Evolutionary conservation across 75 land plant species (phyloP), one percentile per base, ranked within the genome.

Genomic region (Cunninghamia lanceolata): DNA sequence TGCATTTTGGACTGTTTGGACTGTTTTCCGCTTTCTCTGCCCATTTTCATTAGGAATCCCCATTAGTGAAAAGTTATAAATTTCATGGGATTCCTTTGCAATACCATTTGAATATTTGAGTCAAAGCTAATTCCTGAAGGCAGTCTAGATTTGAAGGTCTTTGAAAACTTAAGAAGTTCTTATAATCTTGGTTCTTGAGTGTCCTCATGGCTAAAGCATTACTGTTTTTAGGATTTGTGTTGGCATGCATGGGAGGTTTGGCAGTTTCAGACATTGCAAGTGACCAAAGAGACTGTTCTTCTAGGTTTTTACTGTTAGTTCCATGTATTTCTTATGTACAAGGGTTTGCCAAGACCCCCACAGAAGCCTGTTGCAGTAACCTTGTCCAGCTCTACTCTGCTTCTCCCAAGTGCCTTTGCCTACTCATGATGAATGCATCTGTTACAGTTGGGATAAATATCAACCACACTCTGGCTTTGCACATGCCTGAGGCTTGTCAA

Each of bases 201-300:
- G 16, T 42, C 46, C 30, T 43, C 30, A 80, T 80, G 50, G 50
- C 50, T 9, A 80, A 43, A 43, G 6, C 14, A 10, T 45, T 80
- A 17, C 82, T 28, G 11, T 43, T 42, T 28, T 7, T 80, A 1
- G 47, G 46, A 28, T 80, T 80, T 25, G 13, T 79, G 82, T 25
- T 79, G 21, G n/a, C 46, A 43, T 79, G 13, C 13, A 79, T 79
- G 82, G n/a, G 14, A 43, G 21, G 28, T 40, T 21, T 40, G n/a
- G 82, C 32, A 40, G 82, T 79, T 79, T 79, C 82, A 79, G 82
- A 42, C 82, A 43, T 45, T 80, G 82, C 43, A n/a, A n/a, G 30
- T 43, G 82, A 80, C 25, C 47, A 80, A 10, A 40, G 30, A 42
- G 82, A 45, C 15, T 80, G 82, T 80, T 39, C 13, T 43, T 42